Conservation (phyloP, 805 yeast species). For the Metschnikowia reukaufii region DNA sequence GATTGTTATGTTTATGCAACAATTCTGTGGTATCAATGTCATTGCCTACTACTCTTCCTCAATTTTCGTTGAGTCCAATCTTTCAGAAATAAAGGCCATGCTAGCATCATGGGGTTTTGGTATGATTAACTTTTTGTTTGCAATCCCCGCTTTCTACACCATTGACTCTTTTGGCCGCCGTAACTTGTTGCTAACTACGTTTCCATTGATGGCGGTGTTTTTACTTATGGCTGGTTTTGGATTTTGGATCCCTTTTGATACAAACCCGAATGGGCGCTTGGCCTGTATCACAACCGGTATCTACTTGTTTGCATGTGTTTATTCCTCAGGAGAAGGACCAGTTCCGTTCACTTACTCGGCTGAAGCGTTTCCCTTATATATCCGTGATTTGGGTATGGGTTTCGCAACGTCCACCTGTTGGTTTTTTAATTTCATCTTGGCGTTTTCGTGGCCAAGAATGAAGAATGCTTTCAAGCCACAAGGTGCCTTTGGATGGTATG, state of each 20-base stretch:
- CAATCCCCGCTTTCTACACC: constrained; percentile 77
- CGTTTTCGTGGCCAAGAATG: constrained; percentile 80
- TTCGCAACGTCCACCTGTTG: constrained; percentile 73
- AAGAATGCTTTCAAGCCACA: constrained; percentile 65
- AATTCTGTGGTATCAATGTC: constrained; percentile 86
- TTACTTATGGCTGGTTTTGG: constrained; percentile 66
- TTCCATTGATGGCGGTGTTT: constrained; percentile 65
- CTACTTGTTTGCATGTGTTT: constrained; percentile 68
- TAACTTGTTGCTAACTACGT: constrained; percentile 52
- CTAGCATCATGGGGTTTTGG: constrained; percentile 88
- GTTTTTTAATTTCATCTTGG: constrained; percentile 69
- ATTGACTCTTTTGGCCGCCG: constrained; percentile 80
- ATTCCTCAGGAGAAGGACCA: constrained; percentile 86
- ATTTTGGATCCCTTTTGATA: constrained; percentile 59
- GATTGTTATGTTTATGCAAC: constrained; percentile 87
- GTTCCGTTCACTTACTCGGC: constrained; percentile 89
- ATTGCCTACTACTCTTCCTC: constrained; percentile 83
- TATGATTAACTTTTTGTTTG: constrained; percentile 74
- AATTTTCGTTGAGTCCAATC: constrained; percentile 68
- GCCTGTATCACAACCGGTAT: constrained; percentile 74
- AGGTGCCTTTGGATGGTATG: constrained; percentile 89
- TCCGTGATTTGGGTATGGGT: constrained; percentile 80
- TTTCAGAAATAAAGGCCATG: constrained; percentile 59
- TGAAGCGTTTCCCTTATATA: constrained; percentile 76
- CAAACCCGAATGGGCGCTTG: constrained; percentile 49